phyloP scores from a whole-genome alignment of 495 filamentous ascomycete species.

The Podospora sp. region DNA sequence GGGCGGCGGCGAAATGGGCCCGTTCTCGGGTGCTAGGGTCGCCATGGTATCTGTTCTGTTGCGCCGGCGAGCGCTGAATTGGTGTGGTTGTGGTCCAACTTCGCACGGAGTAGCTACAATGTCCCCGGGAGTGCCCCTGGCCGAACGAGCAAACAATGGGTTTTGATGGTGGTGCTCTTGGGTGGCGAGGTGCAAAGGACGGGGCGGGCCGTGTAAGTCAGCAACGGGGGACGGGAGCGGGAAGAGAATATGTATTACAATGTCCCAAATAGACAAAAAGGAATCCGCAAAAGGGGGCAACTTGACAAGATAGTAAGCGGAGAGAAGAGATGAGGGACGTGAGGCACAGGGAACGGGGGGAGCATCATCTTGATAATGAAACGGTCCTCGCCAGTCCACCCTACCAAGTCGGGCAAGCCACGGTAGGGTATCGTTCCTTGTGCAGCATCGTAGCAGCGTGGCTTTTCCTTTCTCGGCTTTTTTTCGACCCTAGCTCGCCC shows the following conservation, averaged over 20 bases:
- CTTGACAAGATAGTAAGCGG: not conserved
- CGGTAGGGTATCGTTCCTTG: not conserved
- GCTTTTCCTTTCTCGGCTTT: constrained; percentile 6
- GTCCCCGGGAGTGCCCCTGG: not conserved
- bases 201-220: not conserved
- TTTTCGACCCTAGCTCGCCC: not conserved
- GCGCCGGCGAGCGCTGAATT: not conserved
- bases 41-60: constrained; percentile 14
- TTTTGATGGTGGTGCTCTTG: not conserved
- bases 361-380: constrained; percentile 8
- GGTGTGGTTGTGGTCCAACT: not conserved
- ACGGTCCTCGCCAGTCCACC: not conserved
- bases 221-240: not conserved
- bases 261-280: not conserved
- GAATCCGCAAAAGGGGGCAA: not conserved
- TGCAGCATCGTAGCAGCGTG: constrained; percentile 12
- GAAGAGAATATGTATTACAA: not conserved
- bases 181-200: not conserved
- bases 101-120: not conserved
- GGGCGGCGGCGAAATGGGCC: constrained; percentile 30
- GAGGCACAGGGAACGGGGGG: not conserved
- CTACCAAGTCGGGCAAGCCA: constrained; percentile 7
- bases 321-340: not conserved
- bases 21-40: not conserved
- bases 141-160: not conserved